Evolutionary conservation across 1,284 basidiomycete genomes (phyloP), one percentile per base, ranked within the genome.

Genomic region (Cystobasidiaceae sp.): DNA sequence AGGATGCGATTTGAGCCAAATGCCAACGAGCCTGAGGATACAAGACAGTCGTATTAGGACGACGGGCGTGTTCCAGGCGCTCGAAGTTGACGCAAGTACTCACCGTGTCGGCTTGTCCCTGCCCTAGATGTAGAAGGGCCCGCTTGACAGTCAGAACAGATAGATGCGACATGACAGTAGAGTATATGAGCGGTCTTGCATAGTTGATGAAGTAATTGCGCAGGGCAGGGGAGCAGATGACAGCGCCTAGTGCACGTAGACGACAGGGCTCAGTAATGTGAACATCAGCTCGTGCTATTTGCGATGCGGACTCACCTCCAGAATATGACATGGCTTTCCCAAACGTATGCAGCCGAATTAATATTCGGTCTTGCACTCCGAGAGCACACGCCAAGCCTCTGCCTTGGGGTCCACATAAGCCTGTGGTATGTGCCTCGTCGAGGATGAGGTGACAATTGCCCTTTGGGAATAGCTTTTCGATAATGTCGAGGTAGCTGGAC

Each of bases 181-280:
- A 93, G 78, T 90, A 96, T 61, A 94, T 90, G 52, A 97, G 80
- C 4, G 92, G 85, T 32, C 93, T 82, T 0, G 92, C 92, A 78
- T 96, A 97, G 76, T 97, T 97, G 74, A 96, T 80, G 21, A 97
- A 80, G 77, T 93, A 97, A 67, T 88, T 84, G 6, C 87, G 84
- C 32, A 92, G 82, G 1, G 90, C 79, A 2, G 82, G 80, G 17
- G 82, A 86, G 41, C 85, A 87, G 25, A 96, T 79, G 3, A 97
- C 77, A 2, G 90, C 87, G 43, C 92, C 93, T 92, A 43, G 37
- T 54, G 11, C 49, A 23, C 17, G 25, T 17, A 15, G 2, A n/a
- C 28, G 13, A 34, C 58, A 52, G 32, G 23, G 11, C 9, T 9
- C 9, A n/a, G 11, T n/a, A 9, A 39, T 39, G 11, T 39, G 11